Percentiles rank a stretch among this genome's conserved stretches.
Evolutionary conservation across 257 asterid genomes (phyloP).

Genomic region (Fraxinus excelsior): DNA sequence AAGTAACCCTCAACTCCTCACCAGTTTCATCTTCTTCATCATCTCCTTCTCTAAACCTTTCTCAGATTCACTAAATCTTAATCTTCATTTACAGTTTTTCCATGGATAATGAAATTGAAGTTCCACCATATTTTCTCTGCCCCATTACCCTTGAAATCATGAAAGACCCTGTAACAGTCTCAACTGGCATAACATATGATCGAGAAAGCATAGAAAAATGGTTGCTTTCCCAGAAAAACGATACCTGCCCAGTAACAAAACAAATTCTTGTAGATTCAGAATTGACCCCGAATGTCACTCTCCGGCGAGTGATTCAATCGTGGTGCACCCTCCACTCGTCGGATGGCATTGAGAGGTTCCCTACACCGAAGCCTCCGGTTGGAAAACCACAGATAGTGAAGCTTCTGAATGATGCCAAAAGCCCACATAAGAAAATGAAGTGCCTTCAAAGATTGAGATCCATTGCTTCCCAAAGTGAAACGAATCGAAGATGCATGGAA

Average conservation of each 20-base stretch:
- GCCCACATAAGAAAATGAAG: slow-evolving; percentile 27
- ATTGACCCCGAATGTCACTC: slow-evolving; percentile 46
- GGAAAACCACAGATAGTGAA: slow-evolving; percentile 37
- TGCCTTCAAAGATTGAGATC: slow-evolving; percentile 38
- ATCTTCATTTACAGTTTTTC: background rate
- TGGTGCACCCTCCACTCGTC: slow-evolving; percentile 55
- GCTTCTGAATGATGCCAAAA: slow-evolving; percentile 36
- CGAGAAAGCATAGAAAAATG: slow-evolving; percentile 51
- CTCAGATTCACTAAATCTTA: background rate
- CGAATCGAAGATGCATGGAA: slow-evolving; percentile 52
- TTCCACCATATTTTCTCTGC: slow-evolving; percentile 51
- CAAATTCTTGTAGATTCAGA: slow-evolving; percentile 31
- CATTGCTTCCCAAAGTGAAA: slow-evolving; percentile 36
- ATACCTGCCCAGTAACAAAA: slow-evolving; percentile 44
- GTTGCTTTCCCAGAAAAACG: slow-evolving; percentile 37
- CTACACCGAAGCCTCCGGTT: slow-evolving; percentile 47
- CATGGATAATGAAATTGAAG: slow-evolving; percentile 42
- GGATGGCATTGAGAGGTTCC: slow-evolving; percentile 46
- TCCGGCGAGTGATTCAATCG: slow-evolving; percentile 45
- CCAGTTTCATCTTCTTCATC: slow-evolving; percentile 16
- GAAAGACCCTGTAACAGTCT: slow-evolving; percentile 52
- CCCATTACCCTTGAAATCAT: slow-evolving; percentile 50
- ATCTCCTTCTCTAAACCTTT: background rate
- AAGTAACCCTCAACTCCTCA: slow-evolving; percentile 23
- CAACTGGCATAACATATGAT: slow-evolving; percentile 57